Conservation (phyloP, 495 filamentous ascomycete species). For the Xylaria intraflava region DNA sequence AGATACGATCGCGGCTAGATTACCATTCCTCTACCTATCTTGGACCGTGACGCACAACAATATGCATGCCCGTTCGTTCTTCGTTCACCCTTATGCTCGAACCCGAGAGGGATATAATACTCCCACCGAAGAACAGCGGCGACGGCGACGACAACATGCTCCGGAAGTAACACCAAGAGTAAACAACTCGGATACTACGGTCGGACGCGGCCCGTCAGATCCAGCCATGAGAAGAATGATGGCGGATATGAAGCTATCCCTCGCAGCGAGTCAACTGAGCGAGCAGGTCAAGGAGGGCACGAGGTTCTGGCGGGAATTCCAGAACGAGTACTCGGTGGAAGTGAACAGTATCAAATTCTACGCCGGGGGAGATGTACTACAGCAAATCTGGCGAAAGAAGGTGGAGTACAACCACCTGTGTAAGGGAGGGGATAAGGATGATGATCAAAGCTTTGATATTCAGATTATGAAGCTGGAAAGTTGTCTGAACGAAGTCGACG, state of each 20-base stretch:
- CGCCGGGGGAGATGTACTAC: constrained; percentile 16
- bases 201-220: not conserved
- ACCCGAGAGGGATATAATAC: not conserved
- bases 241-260: constrained; percentile 19
- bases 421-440: constrained; percentile 12
- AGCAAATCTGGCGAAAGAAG: constrained; percentile 27
- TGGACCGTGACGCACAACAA: not conserved
- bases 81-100: constrained; percentile 4
- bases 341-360: constrained; percentile 22
- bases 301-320: constrained; percentile 23
- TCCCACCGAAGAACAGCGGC: not conserved
- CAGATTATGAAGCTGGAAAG: constrained; percentile 22
- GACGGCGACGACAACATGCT: not conserved
- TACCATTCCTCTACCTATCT: not conserved
- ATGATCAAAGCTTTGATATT: constrained; percentile 19
- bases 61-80: not conserved
- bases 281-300: constrained; percentile 22
- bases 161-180: not conserved
- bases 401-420: constrained; percentile 14
- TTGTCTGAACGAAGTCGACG: constrained; percentile 18
- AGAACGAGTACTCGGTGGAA: constrained; percentile 23
- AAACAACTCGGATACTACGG: not conserved
- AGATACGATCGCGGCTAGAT: not conserved
- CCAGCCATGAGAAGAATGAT: constrained; percentile 1
- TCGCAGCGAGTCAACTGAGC: constrained; percentile 21